Evolutionary conservation across 345 rosid species (phyloP), one percentile per base, ranked within the genome.

Genomic region (Eutrema japonicum): DNA sequence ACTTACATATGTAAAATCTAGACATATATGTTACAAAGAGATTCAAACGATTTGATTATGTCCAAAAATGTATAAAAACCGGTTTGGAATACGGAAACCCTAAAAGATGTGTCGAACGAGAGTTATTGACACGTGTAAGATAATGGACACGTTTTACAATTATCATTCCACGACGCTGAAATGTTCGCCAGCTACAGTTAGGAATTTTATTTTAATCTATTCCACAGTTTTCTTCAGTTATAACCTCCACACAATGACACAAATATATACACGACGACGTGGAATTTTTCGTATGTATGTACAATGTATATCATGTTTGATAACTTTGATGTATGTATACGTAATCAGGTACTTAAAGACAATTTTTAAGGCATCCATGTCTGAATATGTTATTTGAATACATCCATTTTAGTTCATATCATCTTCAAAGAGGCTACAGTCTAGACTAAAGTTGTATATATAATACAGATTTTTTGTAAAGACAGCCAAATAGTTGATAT

Each of bases 81-180:
- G 10, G 50, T 65, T n/a, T 46, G 42, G 42, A 54, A 47, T 53
- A 55, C 64, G 50, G 18, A 64, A 64, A 54, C 64, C 70, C 57
- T 64, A 64, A 14, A 35, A 45, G 40, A 26, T 47, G 77, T 45
- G 49, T 73, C 64, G 0, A 53, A 0, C 13, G 6, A 13, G 4
- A 6, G 16, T 22, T 22, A 29, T 8, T 5, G 48, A 35, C 76
- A 53, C 70, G 63, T 63, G 55, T 16, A 30, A 16, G 27, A 32
- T 62, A 41, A 49, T 6, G 7, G 30, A 45, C 30, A 57, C 40
- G 36, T 70, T 52, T 54, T 53, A 60, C 50, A 29, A 13, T 14
- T 55, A 29, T 35, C 13, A 57, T 13, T 46, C n/a, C 4, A 33
- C 47, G 55, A 35, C 29, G 4, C 59, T 49, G 22, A n/a, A 50